Conservation (phyloP, 148 eudicot genomes). For the Camellia granthamiana region DNA sequence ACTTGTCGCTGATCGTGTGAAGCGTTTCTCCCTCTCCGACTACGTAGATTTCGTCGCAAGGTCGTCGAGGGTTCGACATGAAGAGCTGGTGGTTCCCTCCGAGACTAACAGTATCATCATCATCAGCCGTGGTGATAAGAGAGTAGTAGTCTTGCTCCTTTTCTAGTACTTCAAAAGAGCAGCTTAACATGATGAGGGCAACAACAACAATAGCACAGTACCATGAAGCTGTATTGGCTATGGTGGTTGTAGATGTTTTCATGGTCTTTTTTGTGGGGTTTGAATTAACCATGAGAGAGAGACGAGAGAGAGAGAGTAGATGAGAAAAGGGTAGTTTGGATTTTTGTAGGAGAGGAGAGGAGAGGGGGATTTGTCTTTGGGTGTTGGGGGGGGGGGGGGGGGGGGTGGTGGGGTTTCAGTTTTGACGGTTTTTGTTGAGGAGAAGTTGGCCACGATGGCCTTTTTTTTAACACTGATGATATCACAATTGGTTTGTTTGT, state of each 20-base stretch:
- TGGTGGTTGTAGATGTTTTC: neutral
- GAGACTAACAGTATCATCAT: neutral
- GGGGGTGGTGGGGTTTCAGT: neutral
- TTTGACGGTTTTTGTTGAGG: no score
- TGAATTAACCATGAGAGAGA: neutral
- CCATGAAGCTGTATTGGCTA: conserved; percentile 13
- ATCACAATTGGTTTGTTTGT: neutral
- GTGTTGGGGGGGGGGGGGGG: neutral
- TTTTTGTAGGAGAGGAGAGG: neutral
- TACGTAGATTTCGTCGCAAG: conserved; percentile 31
- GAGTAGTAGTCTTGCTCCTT: neutral
- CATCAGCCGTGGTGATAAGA: neutral
- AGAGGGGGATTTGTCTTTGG: neutral
- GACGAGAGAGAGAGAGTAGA: neutral
- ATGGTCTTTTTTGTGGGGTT: neutral
- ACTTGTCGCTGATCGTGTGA: conserved; percentile 31
- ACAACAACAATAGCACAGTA: neutral
- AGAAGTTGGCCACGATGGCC: no score
- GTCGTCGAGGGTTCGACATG: neutral
- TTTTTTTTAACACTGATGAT: neutral
- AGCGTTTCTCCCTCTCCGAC: conserved; percentile 36
- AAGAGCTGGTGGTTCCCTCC: neutral
- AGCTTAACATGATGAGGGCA: conserved; percentile 1
- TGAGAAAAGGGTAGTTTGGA: neutral
- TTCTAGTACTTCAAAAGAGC: neutral